A percentile compares a stretch with the other conserved stretches of the same genome.
Evolutionary conservation across 345 rosid species (phyloP).

Genomic region (Acer campestre): DNA sequence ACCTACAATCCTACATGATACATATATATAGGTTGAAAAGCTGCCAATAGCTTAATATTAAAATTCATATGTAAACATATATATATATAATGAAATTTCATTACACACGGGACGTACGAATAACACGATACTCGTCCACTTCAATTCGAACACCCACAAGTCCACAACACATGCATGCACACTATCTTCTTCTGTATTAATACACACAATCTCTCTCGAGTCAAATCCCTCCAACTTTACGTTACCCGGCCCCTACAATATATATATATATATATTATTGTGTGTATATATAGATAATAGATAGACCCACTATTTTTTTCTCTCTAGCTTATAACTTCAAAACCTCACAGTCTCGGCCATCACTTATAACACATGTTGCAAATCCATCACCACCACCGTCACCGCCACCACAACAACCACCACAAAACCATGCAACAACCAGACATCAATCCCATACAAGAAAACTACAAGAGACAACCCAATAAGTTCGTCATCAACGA

Average conservation of each 20-base stretch:
- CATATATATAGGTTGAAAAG: too few species aligned
- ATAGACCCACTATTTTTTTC: slow-evolving; percentile 4
- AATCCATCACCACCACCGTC: neutral
- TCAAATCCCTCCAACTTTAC: slow-evolving; percentile 31
- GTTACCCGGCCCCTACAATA: slow-evolving; percentile 13
- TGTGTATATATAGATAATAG: slow-evolving; percentile 4
- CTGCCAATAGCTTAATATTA: too few species aligned
- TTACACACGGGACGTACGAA: too few species aligned
- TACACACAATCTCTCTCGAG: slow-evolving; percentile 13
- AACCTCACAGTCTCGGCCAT: neutral
- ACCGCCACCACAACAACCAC: neutral
- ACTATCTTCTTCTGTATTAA: neutral
- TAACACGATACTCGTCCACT: neutral
- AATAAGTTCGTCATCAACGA: slow-evolving; percentile 64
- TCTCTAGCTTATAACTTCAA: neutral
- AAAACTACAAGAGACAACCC: slow-evolving; percentile 36
- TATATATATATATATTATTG: too few species aligned
- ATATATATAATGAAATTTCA: too few species aligned
- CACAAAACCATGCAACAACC: slow-evolving; percentile 28
- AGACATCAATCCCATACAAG: slow-evolving; percentile 13
- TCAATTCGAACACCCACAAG: neutral
- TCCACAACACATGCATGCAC: neutral
- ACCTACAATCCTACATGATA: too few species aligned
- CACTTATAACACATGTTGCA: neutral
- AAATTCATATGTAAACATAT: too few species aligned